Evolutionary conservation across 208 protist species (phyloP), one percentile per base, ranked within the genome.

Genomic region (Acanthamoeba lenticulata): DNA sequence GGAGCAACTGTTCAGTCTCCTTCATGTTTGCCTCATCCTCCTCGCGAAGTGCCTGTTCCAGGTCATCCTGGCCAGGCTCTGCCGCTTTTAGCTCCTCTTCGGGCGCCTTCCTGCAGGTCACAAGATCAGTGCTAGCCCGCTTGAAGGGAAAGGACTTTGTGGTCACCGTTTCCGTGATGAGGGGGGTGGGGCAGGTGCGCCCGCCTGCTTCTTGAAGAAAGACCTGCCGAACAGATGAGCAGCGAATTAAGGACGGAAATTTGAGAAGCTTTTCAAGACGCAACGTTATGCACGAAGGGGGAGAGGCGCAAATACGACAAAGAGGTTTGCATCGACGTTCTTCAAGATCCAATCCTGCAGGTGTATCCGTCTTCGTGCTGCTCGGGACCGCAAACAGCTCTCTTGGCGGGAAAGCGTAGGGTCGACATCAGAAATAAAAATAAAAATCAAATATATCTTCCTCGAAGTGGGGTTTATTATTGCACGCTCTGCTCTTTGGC

Each of bases 401-500:
- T n/a, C n/a, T n/a, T n/a, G n/a, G n/a, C n/a, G n/a, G n/a, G n/a
- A n/a, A n/a, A n/a, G n/a, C n/a, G n/a, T n/a, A n/a, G n/a, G n/a
- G n/a, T n/a, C n/a, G n/a, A 60, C 11, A 29, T 29, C 21, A 60
- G 52, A 60, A 19, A 60, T 9, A 55, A 19, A 55, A 1, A 19
- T n/a, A n/a, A n/a, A n/a, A n/a, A n/a, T n/a, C n/a, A n/a, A n/a
- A n/a, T n/a, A n/a, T n/a, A n/a, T n/a, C n/a, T n/a, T n/a, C n/a
- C n/a, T n/a, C n/a, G n/a, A n/a, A n/a, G n/a, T n/a, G n/a, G n/a
- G n/a, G 52, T 60, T 11, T 1, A 42, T 29, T 45, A 79, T 36
- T 79, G 69, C 69, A 79, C 36, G 24, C 69, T 79, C 69, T 42
- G 27, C 69, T 79, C 69, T 29, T 79, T 79, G 69, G 34, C 21